Base-by-base conservation (phyloP, 164 flowering plant genomes). In the Vitis vinifera region DNA sequence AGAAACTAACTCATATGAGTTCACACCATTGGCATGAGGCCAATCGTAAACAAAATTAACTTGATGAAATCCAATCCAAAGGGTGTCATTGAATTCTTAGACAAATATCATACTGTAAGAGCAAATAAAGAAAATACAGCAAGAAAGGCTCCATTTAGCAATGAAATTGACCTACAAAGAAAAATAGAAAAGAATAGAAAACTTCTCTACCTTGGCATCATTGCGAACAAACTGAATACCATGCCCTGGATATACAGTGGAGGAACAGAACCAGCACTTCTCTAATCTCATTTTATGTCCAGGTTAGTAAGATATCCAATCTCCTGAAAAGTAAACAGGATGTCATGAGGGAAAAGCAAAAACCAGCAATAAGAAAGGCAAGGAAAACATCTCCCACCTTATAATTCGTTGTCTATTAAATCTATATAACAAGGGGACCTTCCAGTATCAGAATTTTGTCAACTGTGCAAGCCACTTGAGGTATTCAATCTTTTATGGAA, bases 261-360 rank as follows among this genome's bases (percentile, higher is more conserved):
- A 72, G 61, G 75, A 72, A 67, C 75, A 72, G 66, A 72, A 72
- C 70, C 75, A 72, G 48, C 75, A 66, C 63, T 66, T 72, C 66
- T 72, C 75, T 9, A 72, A 72, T 30, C 75, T 72, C 75, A 72
- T 72, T 14, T 15, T 49, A 12, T 12, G 9, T 4, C 44, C 37
- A 63, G 50, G 44, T 44, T 17, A 23, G 2, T 6, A 31, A 62
- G 51, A 62, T 44, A 62, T 47, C 17, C 3, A 49, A 50, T 50
- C 51, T 64, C 23, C 52, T 49, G 55, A 31, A 50, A 64, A 30
- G 27, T 12, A 49, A 37, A 30, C 31, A 31, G 15, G 56, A n/a
- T 53, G n/a, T 53, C 44, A 37, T 37, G 6, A 37, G 27, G 27
- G 27, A 23, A 23, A 23, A 23, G 27, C 44, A 37, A 37, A 37